Conservation (phyloP, 2,329 filamentous ascomycete species). For the Fusarium domesticum region DNA sequence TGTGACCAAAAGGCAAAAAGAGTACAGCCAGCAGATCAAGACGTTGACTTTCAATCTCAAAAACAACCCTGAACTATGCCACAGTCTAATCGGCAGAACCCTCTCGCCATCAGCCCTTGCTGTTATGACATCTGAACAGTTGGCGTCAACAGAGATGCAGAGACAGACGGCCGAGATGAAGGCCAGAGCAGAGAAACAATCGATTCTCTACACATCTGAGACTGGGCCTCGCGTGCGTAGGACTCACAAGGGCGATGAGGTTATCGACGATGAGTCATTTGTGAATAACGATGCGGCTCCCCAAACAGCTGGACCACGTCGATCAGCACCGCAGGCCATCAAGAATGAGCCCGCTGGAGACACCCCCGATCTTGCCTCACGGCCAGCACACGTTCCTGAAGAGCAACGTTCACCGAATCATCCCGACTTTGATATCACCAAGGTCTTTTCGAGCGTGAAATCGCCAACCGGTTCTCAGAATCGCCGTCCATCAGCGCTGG, state of each 20-base stretch:
- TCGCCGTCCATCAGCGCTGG: slow-evolving; percentile 48
- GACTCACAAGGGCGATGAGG: slow-evolving; percentile 93
- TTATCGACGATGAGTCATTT: slow-evolving; percentile 72
- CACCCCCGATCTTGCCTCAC: slow-evolving; percentile 24
- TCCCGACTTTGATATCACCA: slow-evolving; percentile 75
- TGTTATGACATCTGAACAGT: slow-evolving; percentile 85
- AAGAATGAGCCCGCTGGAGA: slow-evolving; percentile 36
- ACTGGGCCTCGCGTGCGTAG: slow-evolving; percentile 72
- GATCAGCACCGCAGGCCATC: slow-evolving; percentile 25
- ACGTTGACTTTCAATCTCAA: slow-evolving; percentile 84
- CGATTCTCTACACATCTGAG: slow-evolving; percentile 75
- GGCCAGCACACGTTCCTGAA: slow-evolving; percentile 42
- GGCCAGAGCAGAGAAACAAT: slow-evolving; percentile 75
- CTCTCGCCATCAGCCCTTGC: slow-evolving; percentile 74
- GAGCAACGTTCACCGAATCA: slow-evolving; percentile 50
- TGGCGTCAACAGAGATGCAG: slow-evolving; percentile 88
- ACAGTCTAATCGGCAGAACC: slow-evolving; percentile 68
- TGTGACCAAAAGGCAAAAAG: slow-evolving; percentile 42
- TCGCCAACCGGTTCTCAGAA: slow-evolving; percentile 59
- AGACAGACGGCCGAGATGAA: slow-evolving; percentile 72
- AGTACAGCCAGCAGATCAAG: slow-evolving; percentile 64
- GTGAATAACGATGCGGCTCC: slow-evolving; percentile 36
- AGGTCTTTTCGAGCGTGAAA: slow-evolving; percentile 78
- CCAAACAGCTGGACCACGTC: slow-evolving; percentile 21
- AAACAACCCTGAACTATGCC: slow-evolving; percentile 75